Conservation (phyloP, 805 yeast genomes). For the Candida tibetensis region DNA sequence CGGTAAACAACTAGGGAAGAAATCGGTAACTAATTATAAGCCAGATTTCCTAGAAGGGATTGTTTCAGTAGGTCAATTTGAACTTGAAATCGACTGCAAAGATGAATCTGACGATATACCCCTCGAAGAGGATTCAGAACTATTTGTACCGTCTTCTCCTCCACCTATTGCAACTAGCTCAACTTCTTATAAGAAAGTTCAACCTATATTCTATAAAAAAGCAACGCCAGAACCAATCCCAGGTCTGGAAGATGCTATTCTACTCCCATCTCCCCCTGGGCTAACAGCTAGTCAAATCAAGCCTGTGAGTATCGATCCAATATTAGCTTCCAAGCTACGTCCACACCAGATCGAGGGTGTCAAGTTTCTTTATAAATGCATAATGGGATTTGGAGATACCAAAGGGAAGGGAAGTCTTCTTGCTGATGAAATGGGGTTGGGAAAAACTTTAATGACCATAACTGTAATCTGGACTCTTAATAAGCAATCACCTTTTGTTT, state of each 20-base stretch:
- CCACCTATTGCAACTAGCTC: neutral
- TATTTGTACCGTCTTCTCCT: neutral
- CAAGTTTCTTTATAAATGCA: slow-evolving; percentile 73
- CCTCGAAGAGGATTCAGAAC: neutral
- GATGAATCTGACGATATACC: slow-evolving; percentile 20
- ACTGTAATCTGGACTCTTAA: slow-evolving; percentile 79
- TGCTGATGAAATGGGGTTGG: slow-evolving; percentile 98
- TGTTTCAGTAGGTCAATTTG: slow-evolving; percentile 54
- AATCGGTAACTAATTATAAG: slow-evolving; percentile 9
- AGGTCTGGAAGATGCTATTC: slow-evolving; percentile 3
- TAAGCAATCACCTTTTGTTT: slow-evolving; percentile 53
- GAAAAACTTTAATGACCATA: slow-evolving; percentile 80
- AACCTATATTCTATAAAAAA: neutral
- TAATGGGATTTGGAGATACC: slow-evolving; percentile 61
- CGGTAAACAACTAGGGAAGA: slow-evolving; percentile 9
- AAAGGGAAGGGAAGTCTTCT: slow-evolving; percentile 69
- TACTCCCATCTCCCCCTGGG: slow-evolving; percentile 10
- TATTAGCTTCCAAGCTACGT: slow-evolving; percentile 52
- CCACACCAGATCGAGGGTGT: slow-evolving; percentile 89
- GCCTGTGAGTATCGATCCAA: slow-evolving; percentile 48
- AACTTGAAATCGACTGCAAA: slow-evolving; percentile 58
- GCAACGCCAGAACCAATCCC: neutral
- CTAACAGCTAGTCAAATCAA: neutral
- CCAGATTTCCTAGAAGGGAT: slow-evolving; percentile 20
- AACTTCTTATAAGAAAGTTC: neutral